Conservation (phyloP, 148 eudicot species). For the Rhododendron williamsianum region DNA sequence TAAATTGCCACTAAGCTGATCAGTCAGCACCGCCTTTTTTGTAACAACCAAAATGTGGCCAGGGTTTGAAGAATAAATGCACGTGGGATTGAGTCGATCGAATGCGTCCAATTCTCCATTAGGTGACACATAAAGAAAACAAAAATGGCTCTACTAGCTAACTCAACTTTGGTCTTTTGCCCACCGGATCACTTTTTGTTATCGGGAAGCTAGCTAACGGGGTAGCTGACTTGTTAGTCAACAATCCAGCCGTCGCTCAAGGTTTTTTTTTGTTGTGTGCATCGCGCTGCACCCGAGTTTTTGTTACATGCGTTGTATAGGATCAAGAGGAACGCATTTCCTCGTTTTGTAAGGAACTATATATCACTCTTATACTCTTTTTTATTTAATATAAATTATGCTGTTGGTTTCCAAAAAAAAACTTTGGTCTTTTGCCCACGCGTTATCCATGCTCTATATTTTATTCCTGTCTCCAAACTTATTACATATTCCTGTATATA, state of each 20-base stretch:
- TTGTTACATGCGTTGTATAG: too few relatives aligned
- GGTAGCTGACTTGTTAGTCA: too few relatives aligned
- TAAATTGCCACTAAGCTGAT: not conserved
- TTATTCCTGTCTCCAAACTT: not conserved
- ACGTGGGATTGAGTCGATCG: slow-evolving; percentile 10
- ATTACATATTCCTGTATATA: not conserved
- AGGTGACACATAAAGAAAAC: not conserved
- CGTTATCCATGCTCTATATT: slow-evolving; percentile 1
- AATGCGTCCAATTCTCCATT: slow-evolving; percentile 7
- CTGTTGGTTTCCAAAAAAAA: too few relatives aligned
- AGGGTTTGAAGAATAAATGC: slow-evolving; percentile 1
- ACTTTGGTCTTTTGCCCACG: slow-evolving; percentile 11
- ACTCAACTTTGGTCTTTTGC: slow-evolving; percentile 4
- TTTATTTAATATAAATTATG: too few relatives aligned
- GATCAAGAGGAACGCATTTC: too few relatives aligned
- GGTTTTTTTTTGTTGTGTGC: too few relatives aligned
- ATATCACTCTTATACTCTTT: too few relatives aligned
- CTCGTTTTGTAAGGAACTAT: too few relatives aligned
- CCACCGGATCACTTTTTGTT: not conserved
- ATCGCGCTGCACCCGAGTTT: too few relatives aligned
- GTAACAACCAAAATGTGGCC: not conserved
- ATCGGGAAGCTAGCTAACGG: too few relatives aligned
- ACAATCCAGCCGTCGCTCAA: too few relatives aligned
- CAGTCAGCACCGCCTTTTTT: not conserved
- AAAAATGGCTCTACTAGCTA: slow-evolving; percentile 4